Evolutionary conservation across 2,329 filamentous ascomycete genomes (phyloP), one percentile per base, ranked within the genome.

Genomic region (Pleoardoris graminearum): DNA sequence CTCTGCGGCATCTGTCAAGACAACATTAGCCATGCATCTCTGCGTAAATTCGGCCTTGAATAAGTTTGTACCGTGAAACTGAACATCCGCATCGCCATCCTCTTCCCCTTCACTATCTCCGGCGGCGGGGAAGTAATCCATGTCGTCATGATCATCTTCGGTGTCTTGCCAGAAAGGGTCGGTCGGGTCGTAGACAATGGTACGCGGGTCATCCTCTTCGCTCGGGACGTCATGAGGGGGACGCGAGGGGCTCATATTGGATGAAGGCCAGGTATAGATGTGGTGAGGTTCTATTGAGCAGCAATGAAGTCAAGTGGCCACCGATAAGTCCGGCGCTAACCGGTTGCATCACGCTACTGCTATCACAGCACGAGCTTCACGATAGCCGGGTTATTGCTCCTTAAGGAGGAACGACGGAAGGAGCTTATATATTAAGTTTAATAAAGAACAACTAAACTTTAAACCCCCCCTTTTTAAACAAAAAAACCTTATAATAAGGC

Each of bases 71-170:
- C 73, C 72, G 38, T 74, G 69, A 42, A 71, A 75, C 29, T 67
- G 67, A 3, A 63, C 51, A 17, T 71, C 67, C 2, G 70, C 67
- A 37, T 74, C 65, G 7, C 67, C 73, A n/a, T 73, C 71, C 7
- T 77, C 74, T 10, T 70, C 69, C 14, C 71, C 64, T 21, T 75
- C 72, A 45, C 63, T 72, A 12, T 69, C 70, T 53, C 76, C 75
- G 51, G 74, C 66, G 39, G 76, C 71, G 23, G 75, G 72, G 61
- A 79, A 72, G 68, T 76, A 79, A 57, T 81, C 79, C 75, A 80
- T 79, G 68, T 80, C 79, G 71, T 82, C 78, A 72, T 78, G 76
- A 59, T 72, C 72, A 50, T 72, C 71, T 36, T 67, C 64, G 35
- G 58, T 66, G 51, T 70, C 67, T 47, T 62, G 62, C 69, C 66